These are phyloP conservation scores for Erysimum cheiri DNA, from an alignment of 441 rosid species.

Conservation along the genomic window DNA sequence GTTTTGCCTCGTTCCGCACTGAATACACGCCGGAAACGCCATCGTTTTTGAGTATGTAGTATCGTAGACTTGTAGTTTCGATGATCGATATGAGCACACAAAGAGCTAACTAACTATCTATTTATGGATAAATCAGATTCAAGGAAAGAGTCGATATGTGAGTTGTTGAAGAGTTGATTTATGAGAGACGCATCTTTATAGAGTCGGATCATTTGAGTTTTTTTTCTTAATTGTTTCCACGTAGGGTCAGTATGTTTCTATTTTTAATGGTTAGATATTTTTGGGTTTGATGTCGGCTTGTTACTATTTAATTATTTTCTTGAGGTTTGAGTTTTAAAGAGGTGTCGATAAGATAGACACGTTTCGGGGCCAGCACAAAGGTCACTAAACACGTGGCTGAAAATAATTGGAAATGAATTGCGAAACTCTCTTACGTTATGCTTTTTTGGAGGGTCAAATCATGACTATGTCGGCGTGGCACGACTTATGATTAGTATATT, in stretches of 20 bases:
- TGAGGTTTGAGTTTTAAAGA: background rate
- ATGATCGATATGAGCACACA: background rate
- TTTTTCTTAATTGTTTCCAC: slow-evolving; percentile 25
- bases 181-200: slow-evolving; percentile 33
- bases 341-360: background rate
- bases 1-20: slow-evolving; percentile 67
- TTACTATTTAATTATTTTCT: slow-evolving; percentile 15
- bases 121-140: slow-evolving; percentile 15
- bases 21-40: slow-evolving; percentile 61
- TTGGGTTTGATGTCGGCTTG: slow-evolving; percentile 22
- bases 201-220: slow-evolving; percentile 5
- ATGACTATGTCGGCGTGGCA: slow-evolving; percentile 17
- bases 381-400: slow-evolving; percentile 14
- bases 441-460: background rate
- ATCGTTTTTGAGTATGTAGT: background rate
- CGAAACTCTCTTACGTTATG: background rate
- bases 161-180: slow-evolving; percentile 14
- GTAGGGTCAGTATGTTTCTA: slow-evolving; percentile 24
- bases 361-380: background rate
- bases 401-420: background rate
- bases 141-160: slow-evolving; percentile 6
- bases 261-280: slow-evolving; percentile 29
- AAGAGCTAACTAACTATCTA: background rate
- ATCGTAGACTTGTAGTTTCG: background rate
- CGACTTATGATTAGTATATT: background rate